Percentiles rank a stretch among this genome's conserved stretches.
Conservation (phyloP, 805 yeast genomes). For the Nakazawaea anatomiae region DNA sequence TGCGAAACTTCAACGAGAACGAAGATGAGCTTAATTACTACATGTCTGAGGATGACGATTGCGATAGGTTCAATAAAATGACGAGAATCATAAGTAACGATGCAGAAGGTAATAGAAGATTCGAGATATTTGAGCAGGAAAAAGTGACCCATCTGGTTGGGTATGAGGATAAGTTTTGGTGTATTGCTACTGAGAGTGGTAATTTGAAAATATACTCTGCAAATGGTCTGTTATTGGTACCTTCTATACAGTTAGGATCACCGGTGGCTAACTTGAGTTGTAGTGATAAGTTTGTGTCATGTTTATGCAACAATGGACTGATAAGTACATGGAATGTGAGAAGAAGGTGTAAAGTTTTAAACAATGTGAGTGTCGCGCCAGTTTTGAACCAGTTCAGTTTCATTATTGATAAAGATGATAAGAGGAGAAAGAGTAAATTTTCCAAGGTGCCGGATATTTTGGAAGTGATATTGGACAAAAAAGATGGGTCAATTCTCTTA, state of each 20-base stretch:
- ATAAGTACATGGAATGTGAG: conserved; percentile 46
- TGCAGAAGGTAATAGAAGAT: conserved; percentile 23
- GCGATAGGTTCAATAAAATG: conserved; percentile 22
- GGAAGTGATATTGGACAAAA: conserved; percentile 27
- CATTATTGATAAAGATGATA: conserved; percentile 16
- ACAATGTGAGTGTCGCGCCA: conserved; percentile 47
- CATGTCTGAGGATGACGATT: conserved; percentile 13
- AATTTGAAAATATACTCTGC: conserved; percentile 39
- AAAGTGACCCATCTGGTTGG: conserved; percentile 42
- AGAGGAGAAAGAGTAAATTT: conserved; percentile 19
- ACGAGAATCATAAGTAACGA: conserved; percentile 26
- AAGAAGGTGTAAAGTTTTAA: conserved; percentile 26
- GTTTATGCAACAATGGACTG: conserved; percentile 45
- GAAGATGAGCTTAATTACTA: conserved; percentile 27
- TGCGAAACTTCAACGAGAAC: conserved; percentile 27
- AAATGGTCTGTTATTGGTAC: conserved; percentile 38
- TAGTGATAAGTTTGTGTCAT: conserved; percentile 27
- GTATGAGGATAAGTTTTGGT: conserved; percentile 36
- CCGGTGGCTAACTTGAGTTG: conserved; percentile 34
- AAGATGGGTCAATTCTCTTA: conserved; percentile 36
- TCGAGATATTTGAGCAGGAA: conserved; percentile 42
- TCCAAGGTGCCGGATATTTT: conserved; percentile 17
- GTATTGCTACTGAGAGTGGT: conserved; percentile 55
- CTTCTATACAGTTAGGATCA: conserved; percentile 48
- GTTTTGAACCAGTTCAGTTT: conserved; percentile 34